Base-by-base conservation (phyloP, 2,329 filamentous ascomycete species). In the Calonectria montana region DNA sequence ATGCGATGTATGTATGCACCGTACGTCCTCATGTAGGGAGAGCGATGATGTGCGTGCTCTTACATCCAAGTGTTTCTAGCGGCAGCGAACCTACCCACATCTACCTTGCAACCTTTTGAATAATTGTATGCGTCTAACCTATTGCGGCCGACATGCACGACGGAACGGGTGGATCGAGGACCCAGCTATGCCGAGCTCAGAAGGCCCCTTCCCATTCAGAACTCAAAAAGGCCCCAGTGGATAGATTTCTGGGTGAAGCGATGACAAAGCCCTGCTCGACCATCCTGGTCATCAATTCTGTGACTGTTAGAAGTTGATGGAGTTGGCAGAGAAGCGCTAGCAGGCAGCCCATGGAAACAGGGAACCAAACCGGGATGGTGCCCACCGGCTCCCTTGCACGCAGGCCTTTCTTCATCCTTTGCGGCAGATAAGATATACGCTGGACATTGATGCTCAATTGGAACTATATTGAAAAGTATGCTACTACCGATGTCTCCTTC, bases 161-260 rank as follows among this genome's bases (percentile, higher is more conserved):
- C 71, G 68, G 68, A 67, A 57, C 25, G 67, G 53, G 65, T 75
- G 74, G 71, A 69, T 68, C 69, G 37, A 67, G 66, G 53, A 35
- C 69, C 65, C 69, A 59, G 70, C 63, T 59, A 71, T 59, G 68
- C 69, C 62, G 64, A 77, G 65, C 53, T 63, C 63, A 65, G 62
- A 61, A 43, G 43, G 1, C 50, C 25, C 47, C 47, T 45, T 61
- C 47, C 63, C 27, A 18, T 45, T 35, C 23, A 25, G 53, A 57
- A 21, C 35, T 35, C 63, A 31, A 65, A 65, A 65, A 48, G 29
- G 61, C 9, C 27, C 43, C 23, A 29, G 61, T 12, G 66, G 35
- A 21, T 25, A 23, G 62, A 37, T 43, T 39, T n/a, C 37, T 25
- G 35, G 45, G 25, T 15, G 45, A 53, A 29, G 45, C 50, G 47